These are phyloP conservation scores for Cercospora beticola DNA, from an alignment of 2,329 filamentous ascomycete genomes.

Conservation along the genomic window DNA sequence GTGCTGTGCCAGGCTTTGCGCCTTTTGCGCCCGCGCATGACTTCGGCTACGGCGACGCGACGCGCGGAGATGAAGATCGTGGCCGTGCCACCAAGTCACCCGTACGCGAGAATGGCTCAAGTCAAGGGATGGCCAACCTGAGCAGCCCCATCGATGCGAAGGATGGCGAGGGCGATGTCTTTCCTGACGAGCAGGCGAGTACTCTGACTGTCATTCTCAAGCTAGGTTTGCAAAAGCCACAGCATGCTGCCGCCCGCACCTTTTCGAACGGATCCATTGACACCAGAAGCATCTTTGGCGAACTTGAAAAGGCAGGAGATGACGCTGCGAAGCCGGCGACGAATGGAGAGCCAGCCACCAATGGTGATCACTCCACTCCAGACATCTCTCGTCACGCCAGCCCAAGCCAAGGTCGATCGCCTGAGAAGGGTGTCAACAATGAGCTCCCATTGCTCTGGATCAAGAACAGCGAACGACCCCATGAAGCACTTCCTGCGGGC, in stretches of 20 bases:
- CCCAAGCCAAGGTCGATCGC: constrained; percentile 20
- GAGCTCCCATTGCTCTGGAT: constrained; percentile 49
- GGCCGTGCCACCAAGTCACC: constrained; percentile 36
- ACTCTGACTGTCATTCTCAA: constrained; percentile 55
- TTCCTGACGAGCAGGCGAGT: constrained; percentile 55
- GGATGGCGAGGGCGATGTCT: constrained; percentile 44
- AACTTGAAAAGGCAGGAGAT: constrained; percentile 40
- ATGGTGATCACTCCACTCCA: constrained; percentile 26
- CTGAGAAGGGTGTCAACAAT: constrained; percentile 22
- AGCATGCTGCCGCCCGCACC: constrained; percentile 47
- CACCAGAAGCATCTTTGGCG: constrained; percentile 51
- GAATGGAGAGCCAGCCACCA: constrained; percentile 38
- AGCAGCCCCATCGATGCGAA: constrained; percentile 21
- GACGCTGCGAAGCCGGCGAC: constrained; percentile 40
- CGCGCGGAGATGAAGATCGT: constrained; percentile 32
- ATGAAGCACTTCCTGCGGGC: constrained; percentile 46
- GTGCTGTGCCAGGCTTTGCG: constrained; percentile 25
- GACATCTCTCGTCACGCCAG: constrained; percentile 23
- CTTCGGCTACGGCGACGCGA: constrained; percentile 22
- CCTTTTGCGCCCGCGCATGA: constrained; percentile 26
- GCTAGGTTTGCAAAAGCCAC: constrained; percentile 36
- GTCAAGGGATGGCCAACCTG: constrained; percentile 12
- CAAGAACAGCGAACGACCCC: constrained; percentile 49
- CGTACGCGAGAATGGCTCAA: constrained; percentile 29
- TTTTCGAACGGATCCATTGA: constrained; percentile 60